Evolutionary conservation across 768 basidiomycete species (phyloP), one percentile per base, ranked within the genome.

Genomic region (Austroboletus eburneus): DNA sequence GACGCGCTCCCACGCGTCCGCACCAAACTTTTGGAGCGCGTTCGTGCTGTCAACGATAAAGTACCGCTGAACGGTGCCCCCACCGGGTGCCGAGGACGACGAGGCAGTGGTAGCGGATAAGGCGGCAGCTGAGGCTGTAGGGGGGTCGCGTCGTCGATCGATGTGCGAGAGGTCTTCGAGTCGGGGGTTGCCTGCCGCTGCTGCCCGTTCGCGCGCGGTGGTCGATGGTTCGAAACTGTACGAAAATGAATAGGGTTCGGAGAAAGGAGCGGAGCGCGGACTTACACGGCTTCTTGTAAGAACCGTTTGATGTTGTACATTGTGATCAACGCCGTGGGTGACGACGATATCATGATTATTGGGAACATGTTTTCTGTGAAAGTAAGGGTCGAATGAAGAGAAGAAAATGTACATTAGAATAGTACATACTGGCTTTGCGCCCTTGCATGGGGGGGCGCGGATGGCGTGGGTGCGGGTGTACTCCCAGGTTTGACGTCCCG

Each of bases 281-380:
- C 82, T 49, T 66, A 91, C 85, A 78, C 70, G 0, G 91, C 80
- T 59, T 97, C 91, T 70, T 97, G 91, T 14, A 99, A 69, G 69
- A 98, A 96, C 25, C 79, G 80, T 65, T 89, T 90, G 46, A 98
- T 91, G 59, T 99, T 99, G 78, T 93, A 84, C 91, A 99, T 96
- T 6, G 92, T 96, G 62, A 99, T 85, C 45, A 99, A 79, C 3
- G 92, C 84, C 2, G 95, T 97, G 0, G 93, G 93, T 16, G 14
- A 93, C 0, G 93, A 95, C 0, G 94, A 95, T 35, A 99, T 93
- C 72, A 98, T 87, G 66, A 98, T 96, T 60, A 99, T 98, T 0
- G 95, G 95, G 67, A 87, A 87, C 58, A 78, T 81, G 59, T 81
- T 82, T 53, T 79, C 85, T 89, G 64, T 7, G 16, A 21, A n/a